Conservation (phyloP, 805 yeast species). For the Nakazawaea peltata region DNA sequence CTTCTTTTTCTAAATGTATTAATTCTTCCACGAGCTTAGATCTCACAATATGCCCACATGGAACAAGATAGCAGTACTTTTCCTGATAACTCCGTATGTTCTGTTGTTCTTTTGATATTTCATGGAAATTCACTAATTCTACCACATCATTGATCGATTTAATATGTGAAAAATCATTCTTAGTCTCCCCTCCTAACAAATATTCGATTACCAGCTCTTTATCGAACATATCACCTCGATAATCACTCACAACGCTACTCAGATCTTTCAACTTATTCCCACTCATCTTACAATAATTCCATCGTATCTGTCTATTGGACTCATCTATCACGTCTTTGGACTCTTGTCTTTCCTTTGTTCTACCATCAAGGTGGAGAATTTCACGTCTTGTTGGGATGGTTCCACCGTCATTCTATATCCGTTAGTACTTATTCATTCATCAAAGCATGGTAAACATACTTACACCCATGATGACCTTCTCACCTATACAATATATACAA, state of each 20-base stretch:
- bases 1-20: no score
- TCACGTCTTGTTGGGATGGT: slow-evolving; percentile 55
- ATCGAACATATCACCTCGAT: slow-evolving; percentile 54
- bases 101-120: slow-evolving; percentile 21
- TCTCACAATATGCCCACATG: slow-evolving; percentile 36
- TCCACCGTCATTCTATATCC: slow-evolving; percentile 59
- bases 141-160: slow-evolving; percentile 35
- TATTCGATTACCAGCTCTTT: slow-evolving; percentile 56
- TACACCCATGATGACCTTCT: slow-evolving; percentile 5
- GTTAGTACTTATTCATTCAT: slow-evolving; percentile 1
- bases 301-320: slow-evolving; percentile 21
- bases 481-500: background rate
- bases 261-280: slow-evolving; percentile 39
- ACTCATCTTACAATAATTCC: slow-evolving; percentile 41
- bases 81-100: no score
- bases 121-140: slow-evolving; percentile 21
- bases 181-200: slow-evolving; percentile 19
- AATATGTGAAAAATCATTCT: slow-evolving; percentile 22
- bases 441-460: slow-evolving; percentile 1
- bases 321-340: slow-evolving; percentile 13
- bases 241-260: slow-evolving; percentile 50
- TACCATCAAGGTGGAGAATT: slow-evolving; percentile 21
- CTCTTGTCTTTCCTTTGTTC: slow-evolving; percentile 11
- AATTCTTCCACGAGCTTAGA: no score
- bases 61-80: slow-evolving; percentile 27